Base-by-base conservation (phyloP, 2,329 filamentous ascomycete species). In the Colletotrichum tropicale region DNA sequence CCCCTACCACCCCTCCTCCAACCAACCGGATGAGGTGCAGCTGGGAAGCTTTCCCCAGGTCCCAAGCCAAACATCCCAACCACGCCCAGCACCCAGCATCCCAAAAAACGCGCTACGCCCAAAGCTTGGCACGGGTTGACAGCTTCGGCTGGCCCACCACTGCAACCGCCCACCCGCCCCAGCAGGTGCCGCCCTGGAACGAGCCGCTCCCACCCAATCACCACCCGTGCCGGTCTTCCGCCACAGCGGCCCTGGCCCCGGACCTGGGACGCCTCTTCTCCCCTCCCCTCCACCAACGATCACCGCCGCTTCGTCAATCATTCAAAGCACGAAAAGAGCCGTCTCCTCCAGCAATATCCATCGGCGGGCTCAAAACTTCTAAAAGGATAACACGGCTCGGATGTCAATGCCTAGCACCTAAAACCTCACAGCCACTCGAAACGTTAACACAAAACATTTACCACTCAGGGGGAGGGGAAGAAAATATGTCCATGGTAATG, bases 71-170 rank as follows among this genome's bases (percentile, higher is more conserved):
- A 61, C 66, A 30, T 43, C 18, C 38, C 65, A 48, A 52, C 43
- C 43, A 52, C 43, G 12, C 43, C 43, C 43, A 52, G 43, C 43
- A 52, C n/a, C 43, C 43, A 52, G 43, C n/a, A 21, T 8, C 43
- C 43, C n/a, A 8, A 48, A 60, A 61, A 56, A 61, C 66, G 28
- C 72, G 56, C 73, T 70, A 48, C 70, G 65, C 26, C 56, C 24
- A 76, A 76, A 76, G 74, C 74, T 76, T 76, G 65, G 74, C 74
- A 69, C 64, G 58, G 74, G 64, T 69, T 69, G 70, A 67, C 69
- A 72, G 26, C n/a, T 52, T 62, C 61, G 61, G 61, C 55, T 43
- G 72, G 62, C 58, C 58, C 68, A 65, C 67, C 36, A 36, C 24
- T 12, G 34, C 15, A 58, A 28, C 55, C 55, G n/a, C 21, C 65